Percentiles rank a stretch among this genome's conserved stretches.
phyloP scores from a whole-genome alignment of 768 basidiomycete genomes.

The Pleurotus ostreatus region DNA sequence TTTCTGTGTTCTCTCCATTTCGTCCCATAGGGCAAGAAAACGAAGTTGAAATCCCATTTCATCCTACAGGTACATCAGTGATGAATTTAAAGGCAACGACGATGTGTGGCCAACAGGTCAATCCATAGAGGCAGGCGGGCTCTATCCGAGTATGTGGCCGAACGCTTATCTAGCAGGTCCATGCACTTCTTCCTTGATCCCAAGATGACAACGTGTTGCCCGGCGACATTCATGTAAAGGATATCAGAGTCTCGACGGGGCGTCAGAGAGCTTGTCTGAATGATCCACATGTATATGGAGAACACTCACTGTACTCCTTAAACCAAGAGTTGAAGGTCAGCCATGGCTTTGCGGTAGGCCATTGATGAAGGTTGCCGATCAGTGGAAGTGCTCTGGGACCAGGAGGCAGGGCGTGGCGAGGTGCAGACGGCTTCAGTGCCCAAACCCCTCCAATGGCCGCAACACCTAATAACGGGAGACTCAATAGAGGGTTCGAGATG shows the following conservation, averaged over 20 bases:
- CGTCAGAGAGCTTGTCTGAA: background rate
- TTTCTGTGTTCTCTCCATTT: conserved; percentile 19
- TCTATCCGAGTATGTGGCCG: conserved; percentile 15
- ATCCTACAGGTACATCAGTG: background rate
- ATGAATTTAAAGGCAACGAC: background rate
- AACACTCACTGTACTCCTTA: conserved; percentile 23
- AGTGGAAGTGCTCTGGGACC: conserved; percentile 18
- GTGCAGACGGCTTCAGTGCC: background rate
- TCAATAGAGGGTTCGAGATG: too few relatives aligned
- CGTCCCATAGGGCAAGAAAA: conserved; percentile 18
- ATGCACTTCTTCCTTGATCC: conserved; percentile 8
- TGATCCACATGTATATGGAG: background rate
- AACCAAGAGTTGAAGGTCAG: conserved; percentile 25
- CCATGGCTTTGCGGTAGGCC: conserved; percentile 23
- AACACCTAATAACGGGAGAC: background rate
- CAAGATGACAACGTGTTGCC: conserved; percentile 8
- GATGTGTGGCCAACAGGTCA: background rate
- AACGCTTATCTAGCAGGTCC: conserved; percentile 19
- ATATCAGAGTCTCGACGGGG: conserved; percentile 9
- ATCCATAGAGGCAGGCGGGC: background rate
- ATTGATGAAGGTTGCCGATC: conserved; percentile 15
- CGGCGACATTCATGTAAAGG: conserved; percentile 7
- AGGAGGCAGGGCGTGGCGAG: background rate
- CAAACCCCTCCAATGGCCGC: background rate
- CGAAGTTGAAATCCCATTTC: conserved; percentile 18